These are phyloP conservation scores for Tricholoma bakamatsutake DNA, from an alignment of 768 basidiomycete genomes.

Conservation along the genomic window DNA sequence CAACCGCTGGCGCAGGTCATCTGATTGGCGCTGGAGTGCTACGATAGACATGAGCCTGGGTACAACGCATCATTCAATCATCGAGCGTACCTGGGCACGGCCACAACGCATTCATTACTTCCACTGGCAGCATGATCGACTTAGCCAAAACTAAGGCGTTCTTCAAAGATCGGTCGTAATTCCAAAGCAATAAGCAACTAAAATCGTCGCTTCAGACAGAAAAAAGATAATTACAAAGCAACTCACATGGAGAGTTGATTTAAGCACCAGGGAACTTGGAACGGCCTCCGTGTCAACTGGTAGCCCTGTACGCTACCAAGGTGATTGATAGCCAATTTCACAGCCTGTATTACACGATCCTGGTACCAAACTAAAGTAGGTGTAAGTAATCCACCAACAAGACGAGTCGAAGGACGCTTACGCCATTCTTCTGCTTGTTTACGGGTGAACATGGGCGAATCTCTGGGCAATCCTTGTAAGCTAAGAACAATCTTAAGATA, in stretches of 20 bases:
- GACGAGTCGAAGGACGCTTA: conserved; percentile 31
- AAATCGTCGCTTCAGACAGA: neutral
- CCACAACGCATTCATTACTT: conserved; percentile 68
- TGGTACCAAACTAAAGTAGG: conserved; percentile 57
- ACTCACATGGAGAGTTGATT: conserved; percentile 59
- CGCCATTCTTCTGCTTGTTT: conserved; percentile 77
- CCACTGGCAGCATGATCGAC: conserved; percentile 54
- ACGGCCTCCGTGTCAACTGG: conserved; percentile 61
- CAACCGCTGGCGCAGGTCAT: conserved; percentile 43
- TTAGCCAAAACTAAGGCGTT: conserved; percentile 65
- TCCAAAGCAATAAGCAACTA: conserved; percentile 65
- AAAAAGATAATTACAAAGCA: neutral
- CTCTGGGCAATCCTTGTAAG: conserved; percentile 46
- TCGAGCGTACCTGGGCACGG: conserved; percentile 40
- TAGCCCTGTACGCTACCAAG: conserved; percentile 46
- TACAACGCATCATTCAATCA: neutral
- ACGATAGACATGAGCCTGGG: neutral
- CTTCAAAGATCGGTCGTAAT: conserved; percentile 48
- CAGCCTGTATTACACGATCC: conserved; percentile 55
- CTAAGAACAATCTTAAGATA: conserved; percentile 15
- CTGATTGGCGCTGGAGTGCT: conserved; percentile 46
- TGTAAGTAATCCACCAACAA: neutral
- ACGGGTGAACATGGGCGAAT: conserved; percentile 54
- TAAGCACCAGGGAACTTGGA: conserved; percentile 65
- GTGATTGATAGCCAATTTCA: conserved; percentile 47